phyloP scores from a whole-genome alignment of 352 stramenopile genomes.

The Globisporangium nagaii region DNA sequence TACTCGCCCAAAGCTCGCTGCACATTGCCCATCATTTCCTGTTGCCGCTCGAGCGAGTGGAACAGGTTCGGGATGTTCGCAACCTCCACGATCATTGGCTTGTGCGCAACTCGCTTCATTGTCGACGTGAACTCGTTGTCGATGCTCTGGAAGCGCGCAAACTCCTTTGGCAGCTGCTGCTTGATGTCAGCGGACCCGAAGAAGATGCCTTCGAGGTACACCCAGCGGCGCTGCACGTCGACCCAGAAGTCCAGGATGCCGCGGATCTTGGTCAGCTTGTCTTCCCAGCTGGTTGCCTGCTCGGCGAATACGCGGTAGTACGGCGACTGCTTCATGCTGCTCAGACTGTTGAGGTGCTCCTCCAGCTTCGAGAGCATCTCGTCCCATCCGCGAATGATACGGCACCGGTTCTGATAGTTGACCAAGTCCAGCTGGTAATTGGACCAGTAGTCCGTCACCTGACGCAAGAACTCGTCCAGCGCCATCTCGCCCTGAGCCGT shows the following conservation, averaged over 20 bases:
- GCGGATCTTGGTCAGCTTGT: slow-evolving; percentile 95
- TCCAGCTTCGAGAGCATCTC: slow-evolving; percentile 99
- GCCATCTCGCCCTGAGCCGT: slow-evolving; percentile 99
- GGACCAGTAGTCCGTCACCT: slow-evolving; percentile 91
- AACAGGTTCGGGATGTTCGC: slow-evolving; percentile 88
- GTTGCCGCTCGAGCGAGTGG: slow-evolving; percentile 90
- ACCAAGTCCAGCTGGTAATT: slow-evolving; percentile 89
- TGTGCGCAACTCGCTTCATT: slow-evolving; percentile 96
- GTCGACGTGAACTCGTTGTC: slow-evolving; percentile 98
- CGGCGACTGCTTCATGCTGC: slow-evolving; percentile 98
- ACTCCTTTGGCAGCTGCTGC: slow-evolving; percentile 97
- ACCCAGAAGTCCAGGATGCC: slow-evolving; percentile 99
- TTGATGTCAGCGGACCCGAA: slow-evolving; percentile 98
- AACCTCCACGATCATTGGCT: slow-evolving; percentile 96
- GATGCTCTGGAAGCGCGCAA: slow-evolving; percentile 97
- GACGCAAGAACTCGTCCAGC: slow-evolving; percentile 97
- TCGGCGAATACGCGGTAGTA: slow-evolving; percentile 99
- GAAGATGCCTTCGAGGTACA: slow-evolving; percentile 99
- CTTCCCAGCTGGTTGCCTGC: slow-evolving; percentile 96
- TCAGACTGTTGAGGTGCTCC: slow-evolving; percentile 98
- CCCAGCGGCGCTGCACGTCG: slow-evolving; percentile 98
- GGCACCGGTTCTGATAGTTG: slow-evolving; percentile 93
- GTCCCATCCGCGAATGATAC: slow-evolving; percentile 98
- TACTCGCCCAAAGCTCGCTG: slow-evolving; percentile 99
- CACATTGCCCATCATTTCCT: slow-evolving; percentile 98